phyloP scores from a whole-genome alignment of 2,329 filamentous ascomycete genomes.

The Claviceps pazoutovae region DNA sequence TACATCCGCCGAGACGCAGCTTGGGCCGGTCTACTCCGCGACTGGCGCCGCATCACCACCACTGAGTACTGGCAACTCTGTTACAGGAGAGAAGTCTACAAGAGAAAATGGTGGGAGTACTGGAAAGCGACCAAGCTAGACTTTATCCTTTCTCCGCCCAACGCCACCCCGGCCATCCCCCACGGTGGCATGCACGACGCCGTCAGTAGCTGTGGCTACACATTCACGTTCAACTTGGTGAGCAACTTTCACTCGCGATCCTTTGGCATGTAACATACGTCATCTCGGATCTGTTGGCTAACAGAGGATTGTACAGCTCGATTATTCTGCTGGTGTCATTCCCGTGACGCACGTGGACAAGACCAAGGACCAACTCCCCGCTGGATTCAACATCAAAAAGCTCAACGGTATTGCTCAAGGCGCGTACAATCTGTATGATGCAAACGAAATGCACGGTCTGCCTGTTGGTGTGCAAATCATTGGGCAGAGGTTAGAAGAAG shows the following conservation, averaged over 20 bases:
- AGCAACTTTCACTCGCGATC: constrained; percentile 3
- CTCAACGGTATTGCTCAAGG: constrained; percentile 70
- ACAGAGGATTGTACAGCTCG: constrained; percentile 38
- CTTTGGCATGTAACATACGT: no score
- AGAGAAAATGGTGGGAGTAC: constrained; percentile 69
- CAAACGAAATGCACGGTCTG: constrained; percentile 68
- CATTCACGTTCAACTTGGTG: constrained; percentile 81
- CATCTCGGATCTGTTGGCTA: background rate
- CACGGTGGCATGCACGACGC: constrained; percentile 78
- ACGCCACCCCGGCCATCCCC: constrained; percentile 79
- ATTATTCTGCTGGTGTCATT: constrained; percentile 72
- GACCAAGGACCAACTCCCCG: constrained; percentile 49
- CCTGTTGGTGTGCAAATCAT: constrained; percentile 80
- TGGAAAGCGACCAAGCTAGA: constrained; percentile 64
- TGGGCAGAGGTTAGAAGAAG: constrained; percentile 66
- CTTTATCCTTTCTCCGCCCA: constrained; percentile 70
- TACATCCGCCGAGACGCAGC: constrained; percentile 63
- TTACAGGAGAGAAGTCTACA: constrained; percentile 61
- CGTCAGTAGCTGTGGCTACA: constrained; percentile 79
- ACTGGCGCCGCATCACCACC: constrained; percentile 61
- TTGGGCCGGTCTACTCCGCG: constrained; percentile 63
- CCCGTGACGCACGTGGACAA: constrained; percentile 77
- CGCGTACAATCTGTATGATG: constrained; percentile 77
- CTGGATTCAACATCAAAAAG: constrained; percentile 42
- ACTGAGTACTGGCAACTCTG: constrained; percentile 76